Percentiles rank a stretch among this genome's conserved stretches.
phyloP scores from a whole-genome alignment of 2,329 filamentous ascomycete genomes.

The Colletotrichum nymphaeae region DNA sequence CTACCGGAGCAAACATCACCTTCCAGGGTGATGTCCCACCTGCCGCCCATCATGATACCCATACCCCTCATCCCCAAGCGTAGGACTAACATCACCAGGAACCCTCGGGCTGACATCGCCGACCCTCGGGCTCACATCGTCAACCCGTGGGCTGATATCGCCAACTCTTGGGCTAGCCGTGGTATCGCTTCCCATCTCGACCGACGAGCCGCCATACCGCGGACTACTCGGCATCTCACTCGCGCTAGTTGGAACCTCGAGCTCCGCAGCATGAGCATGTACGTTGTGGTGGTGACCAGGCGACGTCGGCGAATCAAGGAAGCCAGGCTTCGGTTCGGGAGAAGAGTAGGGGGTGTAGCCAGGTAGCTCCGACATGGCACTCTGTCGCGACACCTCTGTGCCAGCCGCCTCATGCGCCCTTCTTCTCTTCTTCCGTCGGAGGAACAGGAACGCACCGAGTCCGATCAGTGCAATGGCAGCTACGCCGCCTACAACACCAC shows the following conservation, averaged over 20 bases:
- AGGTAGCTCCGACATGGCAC: constrained; percentile 16
- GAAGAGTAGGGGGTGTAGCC: constrained; percentile 5
- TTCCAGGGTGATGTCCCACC: not conserved
- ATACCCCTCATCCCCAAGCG: not conserved
- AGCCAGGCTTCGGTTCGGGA: constrained; percentile 6
- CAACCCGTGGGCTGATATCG: not conserved
- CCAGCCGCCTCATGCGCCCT: constrained; percentile 9
- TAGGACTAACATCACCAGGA: not conserved
- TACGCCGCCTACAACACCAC: constrained; percentile 3
- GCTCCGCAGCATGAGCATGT: constrained; percentile 1
- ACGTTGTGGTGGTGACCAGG: not conserved
- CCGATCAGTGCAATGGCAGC: not conserved
- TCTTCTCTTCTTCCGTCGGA: not conserved
- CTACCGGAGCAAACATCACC: not conserved
- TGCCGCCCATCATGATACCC: not conserved
- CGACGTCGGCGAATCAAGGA: not conserved
- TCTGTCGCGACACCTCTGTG: not conserved
- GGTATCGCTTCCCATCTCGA: constrained; percentile 18
- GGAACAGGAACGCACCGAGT: not conserved
- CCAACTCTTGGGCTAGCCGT: constrained; percentile 1
- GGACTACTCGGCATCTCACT: constrained; percentile 29
- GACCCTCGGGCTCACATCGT: not conserved
- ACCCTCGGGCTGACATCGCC: not conserved
- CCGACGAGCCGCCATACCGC: constrained; percentile 14
- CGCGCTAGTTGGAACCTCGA: constrained; percentile 15